Base-by-base conservation (phyloP, 148 eudicot species). In the Silene conica region DNA sequence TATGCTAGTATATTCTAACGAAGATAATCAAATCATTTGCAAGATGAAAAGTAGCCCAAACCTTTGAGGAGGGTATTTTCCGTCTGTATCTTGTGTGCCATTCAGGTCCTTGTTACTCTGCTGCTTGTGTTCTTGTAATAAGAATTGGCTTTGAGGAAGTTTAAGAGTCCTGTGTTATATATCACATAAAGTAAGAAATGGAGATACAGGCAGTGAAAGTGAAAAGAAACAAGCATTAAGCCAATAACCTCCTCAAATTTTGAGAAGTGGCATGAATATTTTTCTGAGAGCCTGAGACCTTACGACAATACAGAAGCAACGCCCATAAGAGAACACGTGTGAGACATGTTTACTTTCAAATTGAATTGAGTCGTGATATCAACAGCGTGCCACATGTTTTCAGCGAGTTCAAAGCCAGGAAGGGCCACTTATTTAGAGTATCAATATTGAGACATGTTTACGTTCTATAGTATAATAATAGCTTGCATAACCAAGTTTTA, bases 131-230 rank as follows among this genome's bases (percentile, higher is more conserved):
- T 74, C 89, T 66, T 78, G 73, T 41, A 82, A 73, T 61, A 88
- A 68, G 73, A 75, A 82, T 60, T 88, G 89, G 78, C 80, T 72
- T 85, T 91, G 86, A 67, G 98, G 97, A 80, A 91, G 96, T 77
- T 89, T 87, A 71, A 83, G 90, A 73, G 86, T 85, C 78, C 98
- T 94, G 79, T 57, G 70, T 14, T 26, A 41, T 15, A 61, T 8
- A 21, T 11, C 61, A 61, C 83, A 77, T 67, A 10, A 14, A 71
- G 73, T 60, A 75, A 67, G 61, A 38, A 69, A 14, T 0, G 45
- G 20, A 45, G 22, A 25, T 10, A 41, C n/a, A n/a, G 55, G 25
- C 20, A 48, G 46, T 22, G 38, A 41, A 75, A 25, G 50, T 9
- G 25, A 69, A 79, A 63, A 20, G 34, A 52, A 6, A 66, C n/a